A percentile compares a stretch with the other conserved stretches of the same genome.
Evolutionary conservation across 129 eudicot genomes (phyloP).

Genomic region (Oenanthe sinensis): DNA sequence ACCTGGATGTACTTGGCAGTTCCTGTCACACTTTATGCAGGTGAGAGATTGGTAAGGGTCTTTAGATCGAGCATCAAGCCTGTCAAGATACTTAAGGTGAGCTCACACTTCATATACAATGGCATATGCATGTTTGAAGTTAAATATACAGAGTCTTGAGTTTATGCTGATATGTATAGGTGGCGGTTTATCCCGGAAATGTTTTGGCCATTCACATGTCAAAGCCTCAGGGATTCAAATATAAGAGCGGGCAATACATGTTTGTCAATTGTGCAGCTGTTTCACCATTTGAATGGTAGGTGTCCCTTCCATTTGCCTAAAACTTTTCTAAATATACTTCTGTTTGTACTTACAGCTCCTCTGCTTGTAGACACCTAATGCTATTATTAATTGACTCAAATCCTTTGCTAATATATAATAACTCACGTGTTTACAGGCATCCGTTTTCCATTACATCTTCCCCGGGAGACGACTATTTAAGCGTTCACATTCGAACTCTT

Average conservation of each 20-base stretch:
- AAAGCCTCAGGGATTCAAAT: slow-evolving; percentile 38
- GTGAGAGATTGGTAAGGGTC: slow-evolving; percentile 64
- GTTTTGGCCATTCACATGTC: slow-evolving; percentile 55
- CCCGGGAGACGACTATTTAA: slow-evolving; percentile 71
- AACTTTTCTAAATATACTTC: neutral
- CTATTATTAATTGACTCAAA: neutral
- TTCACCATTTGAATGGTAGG: slow-evolving; percentile 50
- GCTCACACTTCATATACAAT: neutral
- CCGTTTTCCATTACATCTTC: slow-evolving; percentile 92
- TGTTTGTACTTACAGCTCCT: too few relatives aligned
- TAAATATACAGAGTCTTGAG: neutral
- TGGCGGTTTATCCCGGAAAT: slow-evolving; percentile 50
- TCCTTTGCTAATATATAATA: neutral
- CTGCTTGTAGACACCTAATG: neutral
- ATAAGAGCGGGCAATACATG: slow-evolving; percentile 57
- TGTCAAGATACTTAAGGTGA: slow-evolving; percentile 66
- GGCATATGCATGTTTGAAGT: neutral
- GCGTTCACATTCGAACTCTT: slow-evolving; percentile 77
- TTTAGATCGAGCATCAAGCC: slow-evolving; percentile 66
- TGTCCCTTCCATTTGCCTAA: slow-evolving; percentile 1
- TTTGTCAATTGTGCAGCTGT: slow-evolving; percentile 45
- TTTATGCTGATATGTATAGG: slow-evolving; percentile 15
- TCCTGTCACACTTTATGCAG: slow-evolving; percentile 52
- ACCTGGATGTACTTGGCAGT: slow-evolving; percentile 88
- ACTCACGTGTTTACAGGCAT: slow-evolving; percentile 43